Evolutionary conservation across 1,139 yeast genomes (phyloP), one percentile per base, ranked within the genome.

Genomic region (Maudiozyma humilis): DNA sequence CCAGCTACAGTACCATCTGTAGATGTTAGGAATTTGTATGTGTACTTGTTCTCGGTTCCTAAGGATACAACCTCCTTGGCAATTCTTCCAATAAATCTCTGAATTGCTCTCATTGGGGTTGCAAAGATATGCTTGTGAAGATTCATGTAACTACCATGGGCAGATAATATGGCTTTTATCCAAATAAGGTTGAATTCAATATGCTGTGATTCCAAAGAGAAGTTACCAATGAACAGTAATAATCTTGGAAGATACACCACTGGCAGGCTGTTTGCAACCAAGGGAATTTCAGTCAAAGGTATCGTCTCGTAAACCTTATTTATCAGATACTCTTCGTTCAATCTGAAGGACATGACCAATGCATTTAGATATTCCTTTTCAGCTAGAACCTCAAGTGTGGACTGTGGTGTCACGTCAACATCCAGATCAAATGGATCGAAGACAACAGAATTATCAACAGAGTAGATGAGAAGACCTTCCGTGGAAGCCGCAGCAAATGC

Each of bases 341-440:
- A 72, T 63, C 99, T 73, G 73, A 91, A 89, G 1, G 97, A 78
- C 96, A 93, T 89, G 20, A 89, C 85, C 47, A 91, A 65, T 0
- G 97, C 94, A 38, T 78, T 76, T 51, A 89, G 68, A 59, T 78
- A 88, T 47, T 88, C 89, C 49, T 78, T 79, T 44, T 82, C 85
- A 15, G 70, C 57, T 43, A 89, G 67, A 12, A 79, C 73, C 46
- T 78, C 82, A 25, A 78, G 47, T 0, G 89, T 82, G 5, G 84
- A 70, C 41, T 78, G 82, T 0, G 96, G 94, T 0, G 98, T 91
- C 34, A 91, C 79, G 57, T 93, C 98, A 40, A 89, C 72, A 60
- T 91, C 98, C 59, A 91, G 73, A 62, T 93, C 97, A 63, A 86
- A 87, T 36, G 99, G 98, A 69, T 91, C 99, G 59, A 91, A 93